Evolutionary conservation across 2,329 filamentous ascomycete genomes (phyloP).

Genomic region (Incumbomyces delicatus): DNA sequence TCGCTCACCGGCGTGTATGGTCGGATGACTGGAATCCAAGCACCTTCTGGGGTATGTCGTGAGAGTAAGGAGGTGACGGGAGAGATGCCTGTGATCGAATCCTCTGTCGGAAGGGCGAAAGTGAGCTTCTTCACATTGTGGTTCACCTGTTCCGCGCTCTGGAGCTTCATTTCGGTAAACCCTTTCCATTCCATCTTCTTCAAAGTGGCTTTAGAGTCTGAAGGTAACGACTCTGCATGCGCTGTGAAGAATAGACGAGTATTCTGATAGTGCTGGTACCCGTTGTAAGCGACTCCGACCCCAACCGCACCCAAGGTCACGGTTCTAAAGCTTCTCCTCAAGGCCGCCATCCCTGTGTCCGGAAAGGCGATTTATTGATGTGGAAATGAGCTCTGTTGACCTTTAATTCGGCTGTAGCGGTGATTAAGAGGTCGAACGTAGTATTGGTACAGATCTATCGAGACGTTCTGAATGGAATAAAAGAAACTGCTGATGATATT

Average conservation of each 20-base stretch:
- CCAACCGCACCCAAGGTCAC: background rate
- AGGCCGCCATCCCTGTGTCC: constrained; percentile 2
- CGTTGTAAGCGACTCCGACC: constrained; percentile 8
- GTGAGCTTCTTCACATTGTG: constrained; percentile 50
- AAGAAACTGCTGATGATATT: too few relatives aligned
- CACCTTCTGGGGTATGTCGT: constrained; percentile 47
- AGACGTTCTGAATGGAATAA: too few relatives aligned
- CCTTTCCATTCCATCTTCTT: constrained; percentile 22
- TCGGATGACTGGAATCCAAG: constrained; percentile 50
- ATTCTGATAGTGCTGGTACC: constrained; percentile 13
- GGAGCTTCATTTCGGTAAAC: constrained; percentile 41
- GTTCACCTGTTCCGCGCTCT: constrained; percentile 45
- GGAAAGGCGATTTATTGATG: background rate
- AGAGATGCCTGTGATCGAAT: constrained; percentile 39
- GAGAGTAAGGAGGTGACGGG: constrained; percentile 46
- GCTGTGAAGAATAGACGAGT: constrained; percentile 14
- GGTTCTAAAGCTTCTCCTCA: constrained; percentile 1
- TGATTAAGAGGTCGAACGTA: too few relatives aligned
- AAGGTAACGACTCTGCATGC: constrained; percentile 20
- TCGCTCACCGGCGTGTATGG: constrained; percentile 58
- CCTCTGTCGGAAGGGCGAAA: constrained; percentile 44
- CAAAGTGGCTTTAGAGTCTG: constrained; percentile 17
- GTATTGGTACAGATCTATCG: too few relatives aligned
- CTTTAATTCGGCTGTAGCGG: too few relatives aligned
- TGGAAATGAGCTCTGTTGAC: too few relatives aligned